Evolutionary conservation across 306 rosid genomes (phyloP), one percentile per base, ranked within the genome.

Genomic region (Quercus variabilis): DNA sequence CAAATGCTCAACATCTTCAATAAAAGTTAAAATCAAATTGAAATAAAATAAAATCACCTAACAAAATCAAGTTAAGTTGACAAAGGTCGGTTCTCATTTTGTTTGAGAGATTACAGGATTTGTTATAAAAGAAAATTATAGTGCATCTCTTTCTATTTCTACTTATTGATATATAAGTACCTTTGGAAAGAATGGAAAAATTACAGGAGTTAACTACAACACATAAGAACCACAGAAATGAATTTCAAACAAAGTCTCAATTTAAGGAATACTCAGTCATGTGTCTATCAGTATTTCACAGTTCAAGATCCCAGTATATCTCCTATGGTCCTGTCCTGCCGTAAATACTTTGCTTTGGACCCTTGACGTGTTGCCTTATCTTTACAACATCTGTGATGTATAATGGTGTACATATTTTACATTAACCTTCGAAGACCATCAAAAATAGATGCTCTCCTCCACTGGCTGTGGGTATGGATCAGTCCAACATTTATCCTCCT

Each of bases 401-500:
- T 63, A 51, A 26, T 49, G 30, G 49, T 55, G 14, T 49, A 59
- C 76, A 71, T 17, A 59, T 3, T 60, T 26, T 59, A 46, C 54
- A 28, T 21, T 49, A 28, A 28, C 55, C n/a, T 6, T 33, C 57
- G 31, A 11, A n/a, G 46, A 62, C 33, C 75, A 55, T 69, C 68
- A 33, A 46, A 35, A 67, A 33, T 31, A 21, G 5, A 35, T 14
- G 15, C 51, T 35, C 52, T 46, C 69, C 43, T 25, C 49, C 15
- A 62, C 70, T 26, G 78, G 28, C 76, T 65, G 57, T 19, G 67
- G 74, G 71, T 74, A 86, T 5, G 83, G 87, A 78, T 89, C 88
- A 20, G 41, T 51, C 87, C 88, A 89, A 73, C 92, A 89, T 71
- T 84, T 31, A 54, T 89, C 88, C 13, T 78, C 82, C 71, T 56